A percentile compares a stretch with the other conserved stretches of the same genome.
phyloP scores from a whole-genome alignment of 225 moss, liverwort and hornwort species.

The Lunularia cruciata region DNA sequence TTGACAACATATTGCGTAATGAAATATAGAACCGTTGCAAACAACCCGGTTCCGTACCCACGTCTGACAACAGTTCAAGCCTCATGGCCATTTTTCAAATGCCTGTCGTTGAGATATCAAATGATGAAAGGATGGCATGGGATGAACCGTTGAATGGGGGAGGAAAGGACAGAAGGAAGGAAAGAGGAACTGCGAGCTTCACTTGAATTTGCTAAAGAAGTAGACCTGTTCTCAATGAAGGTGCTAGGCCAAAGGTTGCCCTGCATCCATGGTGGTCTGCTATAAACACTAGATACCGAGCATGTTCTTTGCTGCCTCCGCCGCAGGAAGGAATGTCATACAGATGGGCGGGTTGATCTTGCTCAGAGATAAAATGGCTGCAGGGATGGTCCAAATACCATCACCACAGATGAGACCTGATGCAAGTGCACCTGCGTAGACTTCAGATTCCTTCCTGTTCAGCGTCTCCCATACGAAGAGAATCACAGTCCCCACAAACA shows the following conservation, averaged over 20 bases:
- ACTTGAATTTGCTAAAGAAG: not conserved
- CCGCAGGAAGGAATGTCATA: conserved; percentile 68
- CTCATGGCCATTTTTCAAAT: too few species aligned
- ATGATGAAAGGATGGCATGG: too few species aligned
- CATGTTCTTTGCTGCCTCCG: conserved; percentile 17
- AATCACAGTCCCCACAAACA: conserved; percentile 75
- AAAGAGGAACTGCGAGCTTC: not conserved
- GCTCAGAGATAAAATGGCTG: conserved; percentile 61
- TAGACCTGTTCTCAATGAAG: not conserved
- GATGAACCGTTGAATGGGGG: too few species aligned
- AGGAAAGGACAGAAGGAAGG: too few species aligned
- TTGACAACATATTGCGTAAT: too few species aligned
- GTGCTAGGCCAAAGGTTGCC: not conserved
- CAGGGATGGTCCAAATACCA: conserved; percentile 82
- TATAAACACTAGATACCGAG: not conserved
- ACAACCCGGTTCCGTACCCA: too few species aligned
- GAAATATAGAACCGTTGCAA: too few species aligned
- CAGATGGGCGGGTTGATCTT: conserved; percentile 83
- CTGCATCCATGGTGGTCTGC: not conserved
- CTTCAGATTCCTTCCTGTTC: conserved; percentile 58
- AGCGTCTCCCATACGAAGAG: conserved; percentile 63
- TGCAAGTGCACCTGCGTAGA: conserved; percentile 63
- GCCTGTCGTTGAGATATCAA: too few species aligned
- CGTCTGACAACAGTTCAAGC: too few species aligned
- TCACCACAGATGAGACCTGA: conserved; percentile 92